Base-by-base conservation (phyloP, 176 grass and related monocot species). In the Eleusine coracana region DNA sequence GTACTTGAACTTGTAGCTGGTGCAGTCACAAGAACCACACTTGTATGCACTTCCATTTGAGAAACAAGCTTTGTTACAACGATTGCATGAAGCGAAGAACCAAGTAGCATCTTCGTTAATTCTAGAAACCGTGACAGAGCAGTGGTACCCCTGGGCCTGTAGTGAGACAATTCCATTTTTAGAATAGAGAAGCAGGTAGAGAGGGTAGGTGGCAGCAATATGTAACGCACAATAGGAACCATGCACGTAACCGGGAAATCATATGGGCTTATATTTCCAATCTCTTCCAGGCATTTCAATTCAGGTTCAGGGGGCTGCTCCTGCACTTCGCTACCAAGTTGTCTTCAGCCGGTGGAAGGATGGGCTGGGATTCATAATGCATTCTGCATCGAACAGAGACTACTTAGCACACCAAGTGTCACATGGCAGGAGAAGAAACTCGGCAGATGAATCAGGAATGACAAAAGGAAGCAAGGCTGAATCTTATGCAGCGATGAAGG, bases 281-380 rank as follows among this genome's bases (percentile, higher is more conserved):
- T 20, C 4, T 58, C 18, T 5, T 1, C 13, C 5, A 58, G 6
- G 3, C 7, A 5, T 17, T 58, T 17, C 16, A 17, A 17, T 5
- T 58, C 5, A 21, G 54, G 5, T 6, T 20, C 18, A 1, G 54
- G 10, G 18, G 5, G 42, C 9, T 5, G 42, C 9, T 45, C 18
- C 1, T 7, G 54, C 4, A 3, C 15, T 1, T 3, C 18, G 16
- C 4, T 4, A 3, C 0, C 4, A 6, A 4, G 6, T 7, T 4
- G 5, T 21, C 18, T 58, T 17, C 4, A 20, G 17, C 1, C 5
- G 6, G 6, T 17, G 18, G 18, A 18, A 20, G 7, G 13, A 49
- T 13, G 10, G 46, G 46, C 7, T 12, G 46, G 46, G 10, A 49
- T 2, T 12, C 46, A 49, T 49, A 12, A 13, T 49, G 10, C 46